These are phyloP conservation scores for Olyra latifolia DNA, from an alignment of 176 grass and related monocot genomes.

Conservation along the genomic window DNA sequence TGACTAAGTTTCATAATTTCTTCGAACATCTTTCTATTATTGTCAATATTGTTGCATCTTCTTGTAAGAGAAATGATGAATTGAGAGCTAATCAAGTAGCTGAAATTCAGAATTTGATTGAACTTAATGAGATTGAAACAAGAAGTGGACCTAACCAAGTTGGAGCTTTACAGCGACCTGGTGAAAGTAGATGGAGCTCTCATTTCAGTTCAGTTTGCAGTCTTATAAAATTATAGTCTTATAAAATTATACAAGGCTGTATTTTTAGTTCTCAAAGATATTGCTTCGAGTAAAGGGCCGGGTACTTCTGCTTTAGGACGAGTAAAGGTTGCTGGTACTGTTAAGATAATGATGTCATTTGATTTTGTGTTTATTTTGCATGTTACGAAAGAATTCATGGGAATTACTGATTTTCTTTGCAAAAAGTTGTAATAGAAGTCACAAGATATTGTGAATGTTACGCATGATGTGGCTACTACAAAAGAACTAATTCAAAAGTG, in stretches of 20 bases:
- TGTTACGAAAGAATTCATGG: background rate
- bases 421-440: constrained; percentile 7
- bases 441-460: constrained; percentile 5
- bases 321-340: background rate
- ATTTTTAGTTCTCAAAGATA: background rate
- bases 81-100: too few species aligned
- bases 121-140: background rate
- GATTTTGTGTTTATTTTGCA: background rate
- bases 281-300: background rate
- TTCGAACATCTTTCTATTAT: background rate
- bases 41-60: background rate
- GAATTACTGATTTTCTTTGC: constrained; percentile 7
- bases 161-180: background rate
- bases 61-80: background rate
- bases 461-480: background rate
- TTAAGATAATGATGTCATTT: background rate
- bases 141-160: background rate
- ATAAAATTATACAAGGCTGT: background rate
- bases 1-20: constrained; percentile 13
- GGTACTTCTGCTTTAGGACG: background rate
- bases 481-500: background rate
- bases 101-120: too few species aligned
- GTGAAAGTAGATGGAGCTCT: background rate
- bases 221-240: too few species aligned
- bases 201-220: background rate